These are phyloP conservation scores for Xylogone sp. DNA, from an alignment of 2,329 filamentous ascomycete genomes.

Conservation along the genomic window DNA sequence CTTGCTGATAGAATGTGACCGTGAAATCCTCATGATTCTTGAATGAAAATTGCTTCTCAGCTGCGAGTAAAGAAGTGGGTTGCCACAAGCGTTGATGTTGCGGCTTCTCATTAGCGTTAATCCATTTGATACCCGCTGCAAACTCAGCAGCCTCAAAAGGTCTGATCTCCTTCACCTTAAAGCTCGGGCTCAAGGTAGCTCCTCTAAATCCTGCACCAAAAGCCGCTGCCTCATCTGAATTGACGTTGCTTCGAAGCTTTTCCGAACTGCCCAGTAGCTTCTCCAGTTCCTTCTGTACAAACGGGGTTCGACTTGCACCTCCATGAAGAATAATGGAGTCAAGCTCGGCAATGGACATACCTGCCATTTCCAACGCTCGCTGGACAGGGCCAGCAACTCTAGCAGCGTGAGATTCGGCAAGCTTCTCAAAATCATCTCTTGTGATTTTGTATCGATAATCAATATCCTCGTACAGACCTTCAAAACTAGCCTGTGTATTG, in stretches of 20 bases:
- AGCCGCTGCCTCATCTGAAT: constrained; percentile 93
- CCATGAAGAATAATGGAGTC: constrained; percentile 93
- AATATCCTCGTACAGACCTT: constrained; percentile 85
- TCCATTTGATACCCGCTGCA: constrained; percentile 72
- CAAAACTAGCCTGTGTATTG: constrained; percentile 75
- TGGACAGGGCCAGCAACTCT: constrained; percentile 68
- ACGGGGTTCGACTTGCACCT: constrained; percentile 84
- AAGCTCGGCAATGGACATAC: constrained; percentile 69
- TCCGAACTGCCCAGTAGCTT: constrained; percentile 64
- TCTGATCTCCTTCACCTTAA: constrained; percentile 96
- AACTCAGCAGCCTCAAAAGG: constrained; percentile 75
- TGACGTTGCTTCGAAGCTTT: constrained; percentile 90
- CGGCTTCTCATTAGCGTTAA: constrained; percentile 61
- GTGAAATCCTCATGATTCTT: constrained; percentile 78
- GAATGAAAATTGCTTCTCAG: constrained; percentile 80
- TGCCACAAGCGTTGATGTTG: constrained; percentile 82
- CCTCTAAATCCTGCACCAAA: constrained; percentile 95
- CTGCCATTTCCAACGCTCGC: constrained; percentile 69
- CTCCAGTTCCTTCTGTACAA: constrained; percentile 88
- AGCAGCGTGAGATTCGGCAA: constrained; percentile 64
- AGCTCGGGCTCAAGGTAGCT: constrained; percentile 86
- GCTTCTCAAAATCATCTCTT: constrained; percentile 74
- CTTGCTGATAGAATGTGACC: constrained; percentile 74
- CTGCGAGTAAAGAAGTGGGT: constrained; percentile 69
- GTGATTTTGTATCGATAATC: constrained; percentile 91